Base-by-base conservation (phyloP, 192 early-diverging fungal species). In the Spinellus fusiger region DNA sequence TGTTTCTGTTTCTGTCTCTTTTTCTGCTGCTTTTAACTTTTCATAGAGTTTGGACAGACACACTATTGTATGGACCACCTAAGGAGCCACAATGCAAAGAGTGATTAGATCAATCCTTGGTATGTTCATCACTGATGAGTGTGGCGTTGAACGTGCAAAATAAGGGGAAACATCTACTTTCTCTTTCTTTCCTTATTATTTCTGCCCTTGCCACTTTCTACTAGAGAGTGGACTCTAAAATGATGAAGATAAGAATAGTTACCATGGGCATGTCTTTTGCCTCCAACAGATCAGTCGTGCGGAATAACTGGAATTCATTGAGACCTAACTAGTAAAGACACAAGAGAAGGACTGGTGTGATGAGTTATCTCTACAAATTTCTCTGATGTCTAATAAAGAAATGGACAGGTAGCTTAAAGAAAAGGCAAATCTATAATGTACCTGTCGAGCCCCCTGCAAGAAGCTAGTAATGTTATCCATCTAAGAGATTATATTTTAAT, bases 221-320 rank as follows among this genome's bases (percentile, higher is more conserved):
- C n/a, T n/a, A n/a, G n/a, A n/a, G n/a, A n/a, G n/a, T n/a, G n/a
- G n/a, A n/a, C n/a, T n/a, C n/a, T 44, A 18, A 44, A 12, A 44
- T 12, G 13, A 3, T 12, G 10, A 44, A 44, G 10, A 12, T 28
- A 32, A 29, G 3, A 32, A 15, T 51, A 38, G 55, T 46, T 73
- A 83, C 81, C 49, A 69, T 74, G 1, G 59, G 64, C 79, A 91
- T 87, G 65, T 89, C 83, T 71, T 87, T 91, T 38, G 79, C 89
- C 37, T 91, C 88, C 54, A 84, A 89, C 26, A 91, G 64, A 65
- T 91, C 89, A 5, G 83, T 80, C 0, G 89, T 91, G 65, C 89
- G 82, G 61, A 91, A 91, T 61, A 89, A 71, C 59, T 89, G 86
- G 12, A 78, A 77, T 56, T 80, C 84, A 47, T 86, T 75, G 35